phyloP scores from a whole-genome alignment of 352 stramenopile species.

The Globisporangium paroecandrum region DNA sequence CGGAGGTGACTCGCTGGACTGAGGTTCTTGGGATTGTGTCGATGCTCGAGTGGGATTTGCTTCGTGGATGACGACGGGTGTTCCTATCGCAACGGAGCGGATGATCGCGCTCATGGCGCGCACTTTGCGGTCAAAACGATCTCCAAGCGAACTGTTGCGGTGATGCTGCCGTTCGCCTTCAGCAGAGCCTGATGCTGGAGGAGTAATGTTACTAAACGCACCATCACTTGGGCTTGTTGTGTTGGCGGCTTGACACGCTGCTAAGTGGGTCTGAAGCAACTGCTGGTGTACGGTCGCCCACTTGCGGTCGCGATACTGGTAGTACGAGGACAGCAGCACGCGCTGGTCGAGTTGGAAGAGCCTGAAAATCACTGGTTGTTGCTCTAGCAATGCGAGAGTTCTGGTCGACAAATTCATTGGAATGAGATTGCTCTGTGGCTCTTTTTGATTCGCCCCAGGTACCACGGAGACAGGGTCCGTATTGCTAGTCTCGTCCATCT shows the following conservation, averaged over 20 bases:
- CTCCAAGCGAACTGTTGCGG: background rate
- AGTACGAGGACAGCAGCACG: background rate
- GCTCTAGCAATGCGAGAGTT: background rate
- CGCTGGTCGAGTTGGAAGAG: background rate
- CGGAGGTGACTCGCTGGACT: background rate
- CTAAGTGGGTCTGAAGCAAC: background rate
- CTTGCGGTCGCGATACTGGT: background rate
- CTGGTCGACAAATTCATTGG: background rate
- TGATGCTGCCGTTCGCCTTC: background rate
- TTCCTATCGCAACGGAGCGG: background rate
- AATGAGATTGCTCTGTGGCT: background rate
- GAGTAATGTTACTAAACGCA: background rate
- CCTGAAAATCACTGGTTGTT: background rate
- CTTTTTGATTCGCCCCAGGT: no score
- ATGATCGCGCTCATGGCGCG: background rate
- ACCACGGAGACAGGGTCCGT: no score
- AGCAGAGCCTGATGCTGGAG: background rate
- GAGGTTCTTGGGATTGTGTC: background rate
- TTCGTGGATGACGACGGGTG: background rate
- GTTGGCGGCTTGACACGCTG: background rate
- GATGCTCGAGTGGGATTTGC: background rate
- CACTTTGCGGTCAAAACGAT: background rate
- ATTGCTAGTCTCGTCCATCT: background rate
- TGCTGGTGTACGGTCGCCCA: background rate
- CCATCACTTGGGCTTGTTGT: background rate